Evolutionary conservation across 2,329 filamentous ascomycete genomes (phyloP), one percentile per base, ranked within the genome.

Genomic region (Curvularia verruculosa): DNA sequence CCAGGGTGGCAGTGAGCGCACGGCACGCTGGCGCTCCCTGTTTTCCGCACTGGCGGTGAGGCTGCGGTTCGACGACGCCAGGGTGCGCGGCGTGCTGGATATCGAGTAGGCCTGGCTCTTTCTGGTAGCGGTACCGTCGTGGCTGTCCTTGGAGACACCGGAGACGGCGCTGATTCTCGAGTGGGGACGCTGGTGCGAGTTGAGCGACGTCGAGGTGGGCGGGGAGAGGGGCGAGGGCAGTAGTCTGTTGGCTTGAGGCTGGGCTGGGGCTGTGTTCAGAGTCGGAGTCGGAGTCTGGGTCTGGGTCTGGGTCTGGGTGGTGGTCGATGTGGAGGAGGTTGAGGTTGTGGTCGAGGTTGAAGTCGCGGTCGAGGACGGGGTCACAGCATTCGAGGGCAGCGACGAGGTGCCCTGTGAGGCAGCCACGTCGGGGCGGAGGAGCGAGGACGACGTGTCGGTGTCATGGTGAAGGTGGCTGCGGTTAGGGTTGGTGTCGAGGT

Each of bases 1-100:
- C 75, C 75, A 78, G 49, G 74, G 74, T 26, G 75, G 75, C 21
- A 77, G 67, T 5, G 74, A 72, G 39, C 74, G 64, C 46, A 69
- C 74, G 37, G 67, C 67, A 45, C 73, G 73, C 63, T 74, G 73
- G 41, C 64, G 64, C 44, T 75, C 72, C 41, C 61, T 59, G 63
- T 69, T 74, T 39, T 75, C 71, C 21, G 65, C 66, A 40, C 65
- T 63, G 49, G 64, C 59, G 54, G 58, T 62, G 43, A 65, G 60
- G 56, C 69, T 75, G 37, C 58, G 64, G 54, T 69, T 70, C 15
- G 69, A 71, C 55, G 70, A 75, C 53, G 72, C 70, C 70, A 75
- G 70, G 36, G 75, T 76, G 68, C 57, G 70, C 26, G 71, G 70
- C 36, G 71, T 75, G 58, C 72, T 75, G 24, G 73, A 75, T 18